Evolutionary conservation across 78 protist genomes (phyloP).

Genomic region (Dictyostelium purpureum): DNA sequence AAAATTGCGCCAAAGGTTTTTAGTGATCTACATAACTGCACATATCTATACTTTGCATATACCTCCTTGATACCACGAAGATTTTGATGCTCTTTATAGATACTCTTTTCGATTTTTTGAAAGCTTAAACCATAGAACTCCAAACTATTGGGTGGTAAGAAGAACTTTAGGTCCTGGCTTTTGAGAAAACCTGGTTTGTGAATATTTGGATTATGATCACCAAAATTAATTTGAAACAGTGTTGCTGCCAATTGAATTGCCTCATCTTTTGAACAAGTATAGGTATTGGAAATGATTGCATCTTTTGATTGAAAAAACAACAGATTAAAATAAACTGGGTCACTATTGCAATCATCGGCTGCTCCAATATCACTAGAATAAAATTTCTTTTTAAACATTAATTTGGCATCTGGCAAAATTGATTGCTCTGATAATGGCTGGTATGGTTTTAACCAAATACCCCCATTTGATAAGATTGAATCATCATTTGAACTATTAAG

Average conservation of each 20-base stretch:
- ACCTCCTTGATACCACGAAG: constrained; percentile 82
- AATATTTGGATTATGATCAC: constrained; percentile 86
- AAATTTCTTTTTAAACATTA: constrained; percentile 75
- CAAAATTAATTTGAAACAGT: constrained; percentile 80
- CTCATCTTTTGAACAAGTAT: constrained; percentile 80
- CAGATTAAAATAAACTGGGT: constrained; percentile 80
- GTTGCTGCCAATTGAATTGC: constrained; percentile 86
- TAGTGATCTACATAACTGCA: constrained; percentile 87
- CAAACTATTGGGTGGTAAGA: constrained; percentile 56
- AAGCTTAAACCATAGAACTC: constrained; percentile 78
- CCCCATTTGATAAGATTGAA: not conserved
- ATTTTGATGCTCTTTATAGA: constrained; percentile 88
- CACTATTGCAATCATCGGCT: constrained; percentile 68
- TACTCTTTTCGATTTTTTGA: constrained; percentile 77
- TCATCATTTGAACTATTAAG: not conserved
- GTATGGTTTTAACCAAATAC: constrained; percentile 75
- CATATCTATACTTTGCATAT: constrained; percentile 89
- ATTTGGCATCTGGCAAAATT: constrained; percentile 10
- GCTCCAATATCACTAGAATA: constrained; percentile 45
- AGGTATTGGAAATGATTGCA: constrained; percentile 63
- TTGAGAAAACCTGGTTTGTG: constrained; percentile 79
- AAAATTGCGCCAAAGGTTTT: constrained; percentile 91
- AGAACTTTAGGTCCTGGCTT: constrained; percentile 71
- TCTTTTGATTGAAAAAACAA: constrained; percentile 77
- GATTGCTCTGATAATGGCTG: constrained; percentile 39